Base-by-base conservation (phyloP, 345 rosid species). In the Schrenkiella parvula region DNA sequence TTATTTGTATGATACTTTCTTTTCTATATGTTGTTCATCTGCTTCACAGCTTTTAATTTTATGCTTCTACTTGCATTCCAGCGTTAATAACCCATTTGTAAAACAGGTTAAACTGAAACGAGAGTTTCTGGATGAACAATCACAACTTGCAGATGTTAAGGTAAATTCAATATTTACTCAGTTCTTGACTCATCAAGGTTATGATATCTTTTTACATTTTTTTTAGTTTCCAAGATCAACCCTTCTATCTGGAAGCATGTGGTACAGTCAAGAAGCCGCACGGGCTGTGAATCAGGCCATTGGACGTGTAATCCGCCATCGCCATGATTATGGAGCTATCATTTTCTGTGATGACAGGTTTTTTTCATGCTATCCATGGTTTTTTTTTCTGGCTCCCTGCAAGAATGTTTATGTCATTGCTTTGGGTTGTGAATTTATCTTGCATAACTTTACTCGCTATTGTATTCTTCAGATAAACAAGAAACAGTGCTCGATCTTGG, bases 251-350 rank as follows among this genome's bases (percentile, higher is more conserved):
- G 97, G 99, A 71, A 89, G 84, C 77, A 87, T 82, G 59, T 95
- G 99, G 99, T 95, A 91, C 62, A 80, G 70, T 81, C 97, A 88
- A 76, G 98, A 89, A 81, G 98, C 98, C 42, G 85, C 86, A 73
- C 78, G 97, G 61, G 99, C 98, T 75, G 98, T 91, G 61, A 95
- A 95, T 82, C 98, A 95, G 79, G 96, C 98, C 61, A 86, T 91
- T 66, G 99, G 98, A 63, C 96, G 97, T 71, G 98, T 95, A 53
- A 95, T 95, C 72, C 96, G 98, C 69, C 98, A 95, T 75, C 85
- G 91, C 38, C 83, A 89, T 81, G 99, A 95, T 80, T 91, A 87
- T 80, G 98, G 98, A 62, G 95, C 91, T 32, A 89, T 91, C 66
- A 87, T 91, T 66, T 87, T 95, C 61, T 88, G 95, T 78, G 99